Conservation (phyloP, 768 basidiomycete species). For the Mycena indigotica region DNA sequence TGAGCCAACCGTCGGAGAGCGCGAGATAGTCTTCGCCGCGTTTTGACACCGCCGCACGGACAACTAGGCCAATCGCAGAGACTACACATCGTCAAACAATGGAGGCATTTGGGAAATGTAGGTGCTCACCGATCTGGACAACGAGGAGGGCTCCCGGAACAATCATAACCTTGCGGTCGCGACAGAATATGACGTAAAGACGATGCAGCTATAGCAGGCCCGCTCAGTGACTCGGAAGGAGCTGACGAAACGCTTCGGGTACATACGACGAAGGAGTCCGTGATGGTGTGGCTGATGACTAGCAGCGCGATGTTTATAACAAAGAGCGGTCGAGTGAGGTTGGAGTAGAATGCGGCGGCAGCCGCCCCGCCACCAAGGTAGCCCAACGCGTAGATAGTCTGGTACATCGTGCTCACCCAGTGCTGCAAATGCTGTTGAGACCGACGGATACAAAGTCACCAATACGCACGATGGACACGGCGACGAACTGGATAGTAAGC, state of each 20-base stretch:
- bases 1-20: conserved; percentile 16
- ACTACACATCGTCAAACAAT: conserved; percentile 2
- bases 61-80: conserved; percentile 10
- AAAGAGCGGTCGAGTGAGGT: conserved; percentile 13
- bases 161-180: conserved; percentile 14
- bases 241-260: not conserved
- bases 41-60: conserved; percentile 7
- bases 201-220: conserved; percentile 13
- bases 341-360: conserved; percentile 3
- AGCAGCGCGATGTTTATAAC: conserved; percentile 10
- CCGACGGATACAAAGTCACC: not conserved
- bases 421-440: conserved; percentile 3
- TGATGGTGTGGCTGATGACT: conserved; percentile 13
- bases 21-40: conserved; percentile 11
- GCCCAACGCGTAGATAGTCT: conserved; percentile 10
- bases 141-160: conserved; percentile 8
- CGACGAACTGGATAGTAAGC: conserved; percentile 12
- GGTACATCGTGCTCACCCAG: conserved; percentile 10
- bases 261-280: conserved; percentile 14
- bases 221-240: not conserved
- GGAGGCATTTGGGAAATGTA: not conserved
- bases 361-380: conserved; percentile 6
- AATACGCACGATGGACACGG: conserved; percentile 7
- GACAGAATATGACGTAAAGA: conserved; percentile 14
- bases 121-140: conserved; percentile 14